phyloP scores from a whole-genome alignment of 768 basidiomycete species.

The Ephemerocybe angulata region DNA sequence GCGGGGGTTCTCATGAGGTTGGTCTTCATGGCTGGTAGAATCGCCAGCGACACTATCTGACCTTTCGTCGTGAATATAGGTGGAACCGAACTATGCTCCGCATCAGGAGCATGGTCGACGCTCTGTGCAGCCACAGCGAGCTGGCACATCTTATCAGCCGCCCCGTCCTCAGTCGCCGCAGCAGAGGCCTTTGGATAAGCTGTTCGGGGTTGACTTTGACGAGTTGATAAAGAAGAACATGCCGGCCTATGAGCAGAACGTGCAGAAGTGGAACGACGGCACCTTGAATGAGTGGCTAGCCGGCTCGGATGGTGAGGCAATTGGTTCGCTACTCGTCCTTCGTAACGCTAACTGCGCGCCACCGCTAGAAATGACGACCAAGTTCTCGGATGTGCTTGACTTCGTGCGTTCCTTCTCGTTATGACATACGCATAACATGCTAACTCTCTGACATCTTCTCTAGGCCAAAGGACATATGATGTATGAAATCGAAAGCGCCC shows the following conservation, averaged over 20 bases:
- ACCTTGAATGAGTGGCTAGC: slow-evolving; percentile 51
- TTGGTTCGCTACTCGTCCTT: background rate
- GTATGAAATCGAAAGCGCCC: no score
- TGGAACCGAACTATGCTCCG: no score
- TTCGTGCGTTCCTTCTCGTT: slow-evolving; percentile 34
- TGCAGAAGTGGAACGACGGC: slow-evolving; percentile 48
- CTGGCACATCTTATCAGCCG: background rate
- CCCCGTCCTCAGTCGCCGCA: background rate
- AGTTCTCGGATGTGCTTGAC: slow-evolving; percentile 45
- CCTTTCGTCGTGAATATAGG: background rate
- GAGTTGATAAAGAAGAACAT: slow-evolving; percentile 36
- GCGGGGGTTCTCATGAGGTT: background rate
- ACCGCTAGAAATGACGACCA: slow-evolving; percentile 37
- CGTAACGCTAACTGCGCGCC: background rate
- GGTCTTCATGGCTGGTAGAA: background rate
- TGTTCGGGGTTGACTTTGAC: slow-evolving; percentile 44
- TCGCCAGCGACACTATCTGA: background rate
- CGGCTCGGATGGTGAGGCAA: slow-evolving; percentile 45
- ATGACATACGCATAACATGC: background rate
- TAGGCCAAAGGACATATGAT: slow-evolving; percentile 49
- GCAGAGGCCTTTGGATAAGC: slow-evolving; percentile 26
- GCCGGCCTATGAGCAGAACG: slow-evolving; percentile 41
- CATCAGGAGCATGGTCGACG: no score
- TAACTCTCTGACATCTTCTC: background rate
- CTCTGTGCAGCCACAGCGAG: no score